Percentiles rank a stretch among this genome's conserved stretches.
Evolutionary conservation across 1,284 basidiomycete species (phyloP).

Genomic region (Termitomyces sp.): DNA sequence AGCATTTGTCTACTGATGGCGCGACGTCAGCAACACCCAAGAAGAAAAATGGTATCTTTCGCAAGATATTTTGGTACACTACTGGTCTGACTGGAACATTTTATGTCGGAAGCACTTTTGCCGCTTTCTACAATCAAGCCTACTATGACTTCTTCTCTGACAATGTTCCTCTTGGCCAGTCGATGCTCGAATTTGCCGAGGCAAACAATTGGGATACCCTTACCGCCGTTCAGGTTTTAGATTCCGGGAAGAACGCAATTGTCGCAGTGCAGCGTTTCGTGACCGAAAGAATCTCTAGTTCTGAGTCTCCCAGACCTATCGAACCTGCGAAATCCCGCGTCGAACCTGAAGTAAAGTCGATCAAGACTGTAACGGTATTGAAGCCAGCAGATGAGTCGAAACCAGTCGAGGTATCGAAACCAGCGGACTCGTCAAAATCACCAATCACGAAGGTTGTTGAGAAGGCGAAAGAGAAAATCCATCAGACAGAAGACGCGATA

Average conservation of each 20-base stretch:
- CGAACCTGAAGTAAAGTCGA: constrained; percentile 32
- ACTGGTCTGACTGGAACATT: constrained; percentile 62
- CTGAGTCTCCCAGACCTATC: constrained; percentile 28
- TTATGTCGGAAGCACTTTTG: constrained; percentile 74
- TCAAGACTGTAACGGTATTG: constrained; percentile 22
- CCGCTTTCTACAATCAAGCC: constrained; percentile 64
- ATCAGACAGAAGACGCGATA: constrained; percentile 35
- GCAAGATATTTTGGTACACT: constrained; percentile 57
- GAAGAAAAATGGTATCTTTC: constrained; percentile 51
- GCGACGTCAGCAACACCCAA: constrained; percentile 29
- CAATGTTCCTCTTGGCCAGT: constrained; percentile 71
- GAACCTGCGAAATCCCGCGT: constrained; percentile 37
- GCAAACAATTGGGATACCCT: constrained; percentile 72
- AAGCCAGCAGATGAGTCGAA: background rate
- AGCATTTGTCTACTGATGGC: constrained; percentile 58
- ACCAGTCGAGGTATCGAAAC: background rate
- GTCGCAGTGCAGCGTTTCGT: constrained; percentile 48
- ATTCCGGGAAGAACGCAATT: constrained; percentile 48
- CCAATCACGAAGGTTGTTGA: constrained; percentile 43
- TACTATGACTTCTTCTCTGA: constrained; percentile 83
- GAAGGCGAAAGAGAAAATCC: constrained; percentile 46
- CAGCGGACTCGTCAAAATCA: constrained; percentile 38
- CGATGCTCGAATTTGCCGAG: constrained; percentile 79
- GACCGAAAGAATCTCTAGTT: constrained; percentile 36
- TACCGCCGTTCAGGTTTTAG: constrained; percentile 53